Evolutionary conservation across 2,329 filamentous ascomycete species (phyloP).

Genomic region (Xylariales sp.): DNA sequence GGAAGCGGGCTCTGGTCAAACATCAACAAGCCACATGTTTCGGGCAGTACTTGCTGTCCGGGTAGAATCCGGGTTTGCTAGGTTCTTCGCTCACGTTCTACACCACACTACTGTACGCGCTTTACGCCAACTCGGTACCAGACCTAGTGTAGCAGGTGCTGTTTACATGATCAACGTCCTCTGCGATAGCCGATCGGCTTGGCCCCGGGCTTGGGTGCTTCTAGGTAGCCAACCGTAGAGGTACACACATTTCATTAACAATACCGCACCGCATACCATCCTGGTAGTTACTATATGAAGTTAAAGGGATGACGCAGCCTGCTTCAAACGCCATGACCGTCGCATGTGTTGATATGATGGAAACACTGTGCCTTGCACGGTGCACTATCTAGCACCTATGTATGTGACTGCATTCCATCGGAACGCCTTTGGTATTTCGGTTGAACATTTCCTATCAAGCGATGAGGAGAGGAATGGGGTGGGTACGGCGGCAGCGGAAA

Average conservation of each 20-base stretch:
- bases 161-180: constrained; percentile 5
- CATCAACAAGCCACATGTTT: not conserved
- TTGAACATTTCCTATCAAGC: not conserved
- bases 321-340: not conserved
- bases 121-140: not conserved
- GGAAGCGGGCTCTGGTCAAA: not conserved
- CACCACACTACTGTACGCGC: not conserved
- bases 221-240: not conserved
- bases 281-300: not conserved
- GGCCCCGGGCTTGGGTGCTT: not conserved
- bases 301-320: not conserved
- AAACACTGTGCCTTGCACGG: not conserved
- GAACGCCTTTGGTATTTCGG: not conserved
- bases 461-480: not conserved
- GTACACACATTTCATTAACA: constrained; percentile 1
- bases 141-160: no score
- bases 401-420: not conserved
- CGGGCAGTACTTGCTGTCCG: no score
- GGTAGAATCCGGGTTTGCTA: no score
- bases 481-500: not conserved
- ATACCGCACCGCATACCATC: not conserved
- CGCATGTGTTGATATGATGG: not conserved
- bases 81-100: not conserved
- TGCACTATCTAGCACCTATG: not conserved
- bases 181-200: constrained; percentile 1